Conservation (phyloP, 1,284 basidiomycete genomes). For the Fomitopsis schrenkii region DNA sequence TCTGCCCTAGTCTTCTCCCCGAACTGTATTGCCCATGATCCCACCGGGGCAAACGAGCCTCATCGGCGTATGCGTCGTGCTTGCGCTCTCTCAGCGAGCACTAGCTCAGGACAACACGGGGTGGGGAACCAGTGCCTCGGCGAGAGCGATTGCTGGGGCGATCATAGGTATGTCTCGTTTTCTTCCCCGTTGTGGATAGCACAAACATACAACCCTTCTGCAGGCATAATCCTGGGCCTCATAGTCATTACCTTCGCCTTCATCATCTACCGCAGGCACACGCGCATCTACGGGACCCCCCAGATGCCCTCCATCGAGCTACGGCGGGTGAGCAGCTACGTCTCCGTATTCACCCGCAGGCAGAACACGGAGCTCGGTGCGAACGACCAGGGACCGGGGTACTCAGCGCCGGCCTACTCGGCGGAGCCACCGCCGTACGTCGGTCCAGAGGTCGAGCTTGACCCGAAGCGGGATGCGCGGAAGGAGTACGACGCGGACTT, state of each 20-base stretch:
- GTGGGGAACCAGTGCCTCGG: background rate
- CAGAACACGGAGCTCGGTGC: slow-evolving; percentile 1
- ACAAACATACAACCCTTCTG: too few species aligned
- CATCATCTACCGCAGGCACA: background rate
- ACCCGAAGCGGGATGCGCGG: background rate
- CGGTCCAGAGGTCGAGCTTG: background rate
- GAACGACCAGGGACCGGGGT: slow-evolving; percentile 1
- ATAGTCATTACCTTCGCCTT: background rate
- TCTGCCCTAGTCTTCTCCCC: background rate
- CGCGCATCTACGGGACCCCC: background rate
- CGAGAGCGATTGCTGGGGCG: background rate
- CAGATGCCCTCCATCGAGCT: background rate
- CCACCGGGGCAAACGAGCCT: too few species aligned
- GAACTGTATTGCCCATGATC: too few species aligned
- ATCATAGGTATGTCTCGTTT: background rate
- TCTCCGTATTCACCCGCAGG: background rate
- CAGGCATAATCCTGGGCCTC: background rate
- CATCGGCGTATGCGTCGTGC: background rate
- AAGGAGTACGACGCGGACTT: background rate
- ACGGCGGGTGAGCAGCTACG: slow-evolving; percentile 1
- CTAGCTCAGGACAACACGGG: background rate
- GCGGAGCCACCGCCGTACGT: background rate
- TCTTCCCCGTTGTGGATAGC: background rate
- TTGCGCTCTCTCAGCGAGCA: background rate
- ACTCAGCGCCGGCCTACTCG: background rate